Evolutionary conservation across 2,329 filamentous ascomycete species (phyloP), one percentile per base, ranked within the genome.

Genomic region (Colletotrichum sp.): DNA sequence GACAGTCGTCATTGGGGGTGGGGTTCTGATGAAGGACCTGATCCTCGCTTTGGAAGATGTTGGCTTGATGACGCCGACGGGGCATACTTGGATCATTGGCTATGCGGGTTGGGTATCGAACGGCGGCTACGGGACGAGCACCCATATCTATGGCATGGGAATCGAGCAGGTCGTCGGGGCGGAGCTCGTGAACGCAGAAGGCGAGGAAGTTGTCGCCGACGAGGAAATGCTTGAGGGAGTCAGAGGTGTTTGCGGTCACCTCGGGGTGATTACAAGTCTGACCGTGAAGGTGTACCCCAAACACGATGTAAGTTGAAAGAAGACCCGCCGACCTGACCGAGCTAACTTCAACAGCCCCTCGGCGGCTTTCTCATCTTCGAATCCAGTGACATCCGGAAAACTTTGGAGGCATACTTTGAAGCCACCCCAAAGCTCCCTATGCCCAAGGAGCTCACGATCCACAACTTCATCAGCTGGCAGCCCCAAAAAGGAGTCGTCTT

Each of bases 161-260:
- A 80, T 81, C 10, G 85, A 86, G 70, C 82, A 86, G 76, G 85
- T 86, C 18, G 52, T 86, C 2, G 80, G 78, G 0, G 82, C 81
- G 8, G 78, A 74, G 52, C 67, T 84, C 5, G 80, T 83, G 32
- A 78, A 78, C 58, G 71, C 79, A 8, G 60, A 81, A 10, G 82
- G 82, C 4, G 74, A 79, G 13, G 62, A 83, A 18, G 60, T 83
- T 8, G 77, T 80, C 7, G 81, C 82, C 1, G 76, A 79, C 60
- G 79, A 80, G 13, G 77, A 81, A 18, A 64, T 83, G 43, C 72
- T 84, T 5, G 79, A 80, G 69, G 80, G 76, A 5, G 58, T 84
- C 34, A 78, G 82, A 7, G 81, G 81, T 15, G 79, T 77, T 2
- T 82, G 81, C 8, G 78, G 77, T 18, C 77, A 68, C n/a, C 78